These are phyloP conservation scores for Saccharum officinarum DNA, from an alignment of 176 grass and related monocot genomes.

Conservation along the genomic window DNA sequence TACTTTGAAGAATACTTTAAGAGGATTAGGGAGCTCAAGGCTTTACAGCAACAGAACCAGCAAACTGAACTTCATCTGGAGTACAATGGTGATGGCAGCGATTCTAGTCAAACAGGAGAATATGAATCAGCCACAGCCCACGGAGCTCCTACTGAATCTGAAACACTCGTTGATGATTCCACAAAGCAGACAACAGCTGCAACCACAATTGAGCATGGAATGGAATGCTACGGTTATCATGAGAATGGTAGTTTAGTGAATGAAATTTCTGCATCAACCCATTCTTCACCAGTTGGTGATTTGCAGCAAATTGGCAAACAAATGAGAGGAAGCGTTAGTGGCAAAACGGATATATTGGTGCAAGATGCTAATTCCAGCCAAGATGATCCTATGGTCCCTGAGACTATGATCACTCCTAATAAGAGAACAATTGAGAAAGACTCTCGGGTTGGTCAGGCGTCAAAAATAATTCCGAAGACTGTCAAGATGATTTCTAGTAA, in stretches of 20 bases:
- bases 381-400: slow-evolving; percentile 24
- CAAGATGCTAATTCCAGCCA: slow-evolving; percentile 26
- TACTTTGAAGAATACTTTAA: slow-evolving; percentile 98
- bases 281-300: slow-evolving; percentile 24
- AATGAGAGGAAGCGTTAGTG: slow-evolving; percentile 6
- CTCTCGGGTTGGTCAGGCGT: slow-evolving; percentile 27
- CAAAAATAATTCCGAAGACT: slow-evolving; percentile 48
- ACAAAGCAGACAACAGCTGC: slow-evolving; percentile 18
- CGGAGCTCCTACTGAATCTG: slow-evolving; percentile 41
- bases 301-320: slow-evolving; percentile 42
- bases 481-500: slow-evolving; percentile 37
- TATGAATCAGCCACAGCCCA: slow-evolving; percentile 44
- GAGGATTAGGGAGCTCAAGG: slow-evolving; percentile 85
- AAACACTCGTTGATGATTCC: slow-evolving; percentile 37
- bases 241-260: slow-evolving; percentile 18
- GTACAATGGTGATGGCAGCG: slow-evolving; percentile 86
- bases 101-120: slow-evolving; percentile 90
- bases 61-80: slow-evolving; percentile 88
- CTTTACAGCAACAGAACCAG: slow-evolving; percentile 77
- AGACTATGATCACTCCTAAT: slow-evolving; percentile 26
- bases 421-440: slow-evolving; percentile 26
- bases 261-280: slow-evolving; percentile 27
- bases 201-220: slow-evolving; percentile 32
- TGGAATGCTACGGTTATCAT: slow-evolving; percentile 23
- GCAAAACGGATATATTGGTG: slow-evolving; percentile 26